Conservation (phyloP, 192 early-diverging fungal genomes). For the Pecoramyces ruminantium region DNA sequence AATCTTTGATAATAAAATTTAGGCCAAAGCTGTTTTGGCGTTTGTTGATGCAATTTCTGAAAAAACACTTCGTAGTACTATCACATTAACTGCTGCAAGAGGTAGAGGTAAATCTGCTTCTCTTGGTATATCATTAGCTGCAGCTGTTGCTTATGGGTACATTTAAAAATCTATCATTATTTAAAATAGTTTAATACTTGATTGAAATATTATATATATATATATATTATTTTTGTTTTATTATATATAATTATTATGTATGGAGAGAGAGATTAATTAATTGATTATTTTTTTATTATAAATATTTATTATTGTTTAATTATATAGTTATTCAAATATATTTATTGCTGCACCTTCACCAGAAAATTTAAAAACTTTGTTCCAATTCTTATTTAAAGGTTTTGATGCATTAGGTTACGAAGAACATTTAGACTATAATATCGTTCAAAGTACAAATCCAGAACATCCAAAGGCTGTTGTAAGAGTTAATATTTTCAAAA, state of each 20-base stretch:
- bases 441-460: constrained; percentile 93
- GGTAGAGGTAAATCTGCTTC: constrained; percentile 96
- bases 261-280: no score
- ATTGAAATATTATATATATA: no score
- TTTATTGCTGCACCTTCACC: constrained; percentile 95
- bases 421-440: constrained; percentile 97
- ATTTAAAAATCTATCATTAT: no score
- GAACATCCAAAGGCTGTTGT: constrained; percentile 92
- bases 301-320: no score
- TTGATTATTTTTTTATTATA: no score
- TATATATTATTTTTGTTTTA: no score
- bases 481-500: constrained; percentile 83
- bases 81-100: constrained; percentile 83
- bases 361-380: constrained; percentile 95
- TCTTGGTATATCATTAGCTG: constrained; percentile 81
- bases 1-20: no score
- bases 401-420: constrained; percentile 97
- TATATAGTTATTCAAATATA: constrained; percentile 75
- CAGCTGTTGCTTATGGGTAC: constrained; percentile 82
- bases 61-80: constrained; percentile 79
- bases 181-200: no score
- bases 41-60: constrained; percentile 93
- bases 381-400: constrained; percentile 94
- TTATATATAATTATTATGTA: no score
- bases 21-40: constrained; percentile 84